Base-by-base conservation (phyloP, 495 filamentous ascomycete species). In the Jackrogersella multiformis region DNA sequence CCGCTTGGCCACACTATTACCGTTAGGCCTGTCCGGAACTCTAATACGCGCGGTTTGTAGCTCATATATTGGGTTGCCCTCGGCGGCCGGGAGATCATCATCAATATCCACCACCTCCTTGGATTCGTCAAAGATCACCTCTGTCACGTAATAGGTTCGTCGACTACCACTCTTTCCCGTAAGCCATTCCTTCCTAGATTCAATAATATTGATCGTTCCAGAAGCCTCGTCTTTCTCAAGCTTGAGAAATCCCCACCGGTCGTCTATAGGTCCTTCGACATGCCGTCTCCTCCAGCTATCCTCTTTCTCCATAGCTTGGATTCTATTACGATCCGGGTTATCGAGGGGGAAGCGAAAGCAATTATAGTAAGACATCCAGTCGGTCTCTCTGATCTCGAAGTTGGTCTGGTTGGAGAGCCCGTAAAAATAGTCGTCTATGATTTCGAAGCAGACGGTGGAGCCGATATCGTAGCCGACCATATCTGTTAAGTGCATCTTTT, bases 241-340 rank as follows among this genome's bases (percentile, higher is more conserved):
- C 1, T 82, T 84, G 4, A 94, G 77, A 57, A 88, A 86, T 0
- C 86, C 88, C 90, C 90, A 94, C 15, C 88, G 82, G 69, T 94
- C 89, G 66, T 93, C 89, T 57, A 94, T 88, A 2, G 90, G 88
- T 0, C 91, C 91, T 69, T 93, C 91, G 8, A 75, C 76, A 61
- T 92, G 88, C 55, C 88, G 78, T 42, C 91, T 84, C 28, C 91
- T 80, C 86, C 87, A 94, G 41, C 89, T 81, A 20, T 77, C 68
- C 2, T 75, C 73, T 18, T 76, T 69, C 7, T 82, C 69, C 5
- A 75, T 74, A 10, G 68, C 60, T 52, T 85, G 73, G 1, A 70
- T 26, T 0, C 59, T 58, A 3, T 73, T 66, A 13, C 72, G 72
- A 20, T 65, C 72, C 9, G 81, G 75, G 0, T 74, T 66, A 7